phyloP scores from a whole-genome alignment of 257 asterid species.

The Nicotiana knightiana region DNA sequence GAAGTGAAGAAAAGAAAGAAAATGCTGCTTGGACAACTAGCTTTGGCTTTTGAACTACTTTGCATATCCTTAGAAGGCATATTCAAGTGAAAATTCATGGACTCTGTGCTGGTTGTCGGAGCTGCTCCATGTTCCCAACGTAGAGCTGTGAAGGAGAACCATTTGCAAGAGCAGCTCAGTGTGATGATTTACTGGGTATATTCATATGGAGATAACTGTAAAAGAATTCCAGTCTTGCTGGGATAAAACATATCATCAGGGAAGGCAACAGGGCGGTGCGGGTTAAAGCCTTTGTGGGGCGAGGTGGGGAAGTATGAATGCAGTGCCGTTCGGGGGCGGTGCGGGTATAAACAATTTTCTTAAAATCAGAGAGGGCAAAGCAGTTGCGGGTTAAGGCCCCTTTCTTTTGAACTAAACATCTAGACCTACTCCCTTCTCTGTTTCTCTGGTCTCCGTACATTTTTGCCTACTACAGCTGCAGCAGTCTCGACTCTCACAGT shows the following conservation, averaged over 20 bases:
- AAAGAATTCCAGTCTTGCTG: background rate
- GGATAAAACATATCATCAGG: background rate
- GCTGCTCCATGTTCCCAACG: constrained; percentile 45
- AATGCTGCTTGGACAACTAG: constrained; percentile 41
- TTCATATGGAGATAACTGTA: constrained; percentile 45
- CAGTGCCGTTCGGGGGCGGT: too few relatives aligned
- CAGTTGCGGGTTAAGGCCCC: too few relatives aligned
- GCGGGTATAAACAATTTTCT: too few relatives aligned
- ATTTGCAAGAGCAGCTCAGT: constrained; percentile 41
- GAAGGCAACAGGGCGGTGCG: too few relatives aligned
- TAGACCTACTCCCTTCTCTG: too few relatives aligned
- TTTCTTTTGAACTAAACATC: too few relatives aligned
- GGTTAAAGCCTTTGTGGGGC: too few relatives aligned
- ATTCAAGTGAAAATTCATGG: constrained; percentile 50
- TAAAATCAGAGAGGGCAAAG: too few relatives aligned
- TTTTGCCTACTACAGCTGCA: too few relatives aligned
- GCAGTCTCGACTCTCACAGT: background rate
- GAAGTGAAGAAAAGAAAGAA: constrained; percentile 36
- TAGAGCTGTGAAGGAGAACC: constrained; percentile 36
- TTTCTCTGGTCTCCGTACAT: too few relatives aligned
- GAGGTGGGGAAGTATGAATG: too few relatives aligned
- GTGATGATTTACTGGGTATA: constrained; percentile 44
- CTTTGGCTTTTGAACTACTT: constrained; percentile 49
- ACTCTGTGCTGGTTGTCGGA: constrained; percentile 55
- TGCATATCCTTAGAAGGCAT: constrained; percentile 26